Percentiles rank a stretch among this genome's conserved stretches.
phyloP scores from a whole-genome alignment of 352 stramenopile genomes.

The Phytopythium mirpurense region DNA sequence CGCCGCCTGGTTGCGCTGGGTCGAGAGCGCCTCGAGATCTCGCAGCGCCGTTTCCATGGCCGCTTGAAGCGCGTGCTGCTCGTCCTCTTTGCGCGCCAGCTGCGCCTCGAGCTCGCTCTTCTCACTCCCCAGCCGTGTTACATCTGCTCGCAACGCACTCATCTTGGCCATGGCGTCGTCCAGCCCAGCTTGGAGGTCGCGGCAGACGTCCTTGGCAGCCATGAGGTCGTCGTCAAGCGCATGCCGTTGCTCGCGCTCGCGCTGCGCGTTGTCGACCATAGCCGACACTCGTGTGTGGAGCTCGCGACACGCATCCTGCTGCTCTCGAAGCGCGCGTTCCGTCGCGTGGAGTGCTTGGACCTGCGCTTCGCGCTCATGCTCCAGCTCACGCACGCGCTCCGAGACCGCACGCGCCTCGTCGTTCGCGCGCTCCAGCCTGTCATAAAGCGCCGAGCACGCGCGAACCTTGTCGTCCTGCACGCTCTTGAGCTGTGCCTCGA shows the following conservation, averaged over 20 bases:
- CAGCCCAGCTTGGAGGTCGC: conserved; percentile 36
- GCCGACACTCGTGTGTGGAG: conserved; percentile 29
- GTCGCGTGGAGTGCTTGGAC: conserved; percentile 26
- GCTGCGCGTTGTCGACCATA: conserved; percentile 29
- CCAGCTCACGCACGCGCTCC: conserved; percentile 21
- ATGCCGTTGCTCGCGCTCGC: conserved; percentile 18
- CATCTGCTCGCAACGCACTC: conserved; percentile 14
- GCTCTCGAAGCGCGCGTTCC: conserved; percentile 16
- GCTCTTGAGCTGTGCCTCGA: conserved; percentile 48
- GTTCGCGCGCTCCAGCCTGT: conserved; percentile 27
- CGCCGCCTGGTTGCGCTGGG: conserved; percentile 71
- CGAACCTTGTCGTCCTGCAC: conserved; percentile 36
- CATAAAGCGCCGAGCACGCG: conserved; percentile 25
- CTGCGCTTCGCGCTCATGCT: conserved; percentile 23
- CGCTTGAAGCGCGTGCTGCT: conserved; percentile 42
- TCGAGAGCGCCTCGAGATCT: conserved; percentile 55
- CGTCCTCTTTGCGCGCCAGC: conserved; percentile 35
- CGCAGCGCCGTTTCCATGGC: conserved; percentile 67
- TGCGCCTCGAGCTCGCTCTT: conserved; percentile 28
- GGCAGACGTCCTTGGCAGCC: conserved; percentile 45
- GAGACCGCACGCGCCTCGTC: conserved; percentile 43
- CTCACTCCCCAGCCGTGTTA: conserved; percentile 23
- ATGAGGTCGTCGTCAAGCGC: conserved; percentile 44
- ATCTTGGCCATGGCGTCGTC: conserved; percentile 25
- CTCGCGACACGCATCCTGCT: conserved; percentile 29